Evolutionary conservation across 352 stramenopile species (phyloP).

Genomic region (Bremia lactucae): DNA sequence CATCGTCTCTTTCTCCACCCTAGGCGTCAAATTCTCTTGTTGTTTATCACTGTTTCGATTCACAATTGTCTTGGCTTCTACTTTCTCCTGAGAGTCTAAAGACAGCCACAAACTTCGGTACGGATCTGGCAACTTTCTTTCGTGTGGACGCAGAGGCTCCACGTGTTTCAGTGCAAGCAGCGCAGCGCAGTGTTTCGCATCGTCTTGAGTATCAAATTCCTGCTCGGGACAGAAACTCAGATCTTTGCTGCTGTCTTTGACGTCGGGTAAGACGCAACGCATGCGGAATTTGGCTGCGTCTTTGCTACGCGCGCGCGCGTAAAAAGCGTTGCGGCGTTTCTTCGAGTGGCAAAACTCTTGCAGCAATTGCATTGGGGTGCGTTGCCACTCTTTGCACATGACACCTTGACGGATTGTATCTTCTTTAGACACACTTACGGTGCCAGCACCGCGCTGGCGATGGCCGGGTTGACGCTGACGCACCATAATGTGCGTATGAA

Average conservation of each 20-base stretch:
- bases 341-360: slow-evolving; percentile 89
- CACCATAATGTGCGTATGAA: slow-evolving; percentile 3
- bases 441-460: slow-evolving; percentile 80
- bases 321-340: slow-evolving; percentile 77
- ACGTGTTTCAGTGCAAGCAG: slow-evolving; percentile 92
- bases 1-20: slow-evolving; percentile 6
- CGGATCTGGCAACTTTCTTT: slow-evolving; percentile 94
- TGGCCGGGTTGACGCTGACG: slow-evolving; percentile 38
- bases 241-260: slow-evolving; percentile 91
- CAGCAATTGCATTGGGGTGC: slow-evolving; percentile 90
- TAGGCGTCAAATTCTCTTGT: slow-evolving; percentile 4
- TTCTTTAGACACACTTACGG: slow-evolving; percentile 72
- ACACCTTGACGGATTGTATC: slow-evolving; percentile 80
- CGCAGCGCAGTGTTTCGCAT: slow-evolving; percentile 88
- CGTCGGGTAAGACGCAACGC: slow-evolving; percentile 87
- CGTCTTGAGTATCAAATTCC: slow-evolving; percentile 64
- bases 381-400: slow-evolving; percentile 89
- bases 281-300: slow-evolving; percentile 27
- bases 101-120: slow-evolving; percentile 90
- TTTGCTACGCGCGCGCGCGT: slow-evolving; percentile 35
- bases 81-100: slow-evolving; percentile 14
- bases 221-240: slow-evolving; percentile 86
- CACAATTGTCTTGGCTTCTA: not conserved
- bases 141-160: slow-evolving; percentile 87
- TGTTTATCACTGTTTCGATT: slow-evolving; percentile 4